phyloP scores from a whole-genome alignment of 495 filamentous ascomycete genomes.

The Aeminium ludgeri region DNA sequence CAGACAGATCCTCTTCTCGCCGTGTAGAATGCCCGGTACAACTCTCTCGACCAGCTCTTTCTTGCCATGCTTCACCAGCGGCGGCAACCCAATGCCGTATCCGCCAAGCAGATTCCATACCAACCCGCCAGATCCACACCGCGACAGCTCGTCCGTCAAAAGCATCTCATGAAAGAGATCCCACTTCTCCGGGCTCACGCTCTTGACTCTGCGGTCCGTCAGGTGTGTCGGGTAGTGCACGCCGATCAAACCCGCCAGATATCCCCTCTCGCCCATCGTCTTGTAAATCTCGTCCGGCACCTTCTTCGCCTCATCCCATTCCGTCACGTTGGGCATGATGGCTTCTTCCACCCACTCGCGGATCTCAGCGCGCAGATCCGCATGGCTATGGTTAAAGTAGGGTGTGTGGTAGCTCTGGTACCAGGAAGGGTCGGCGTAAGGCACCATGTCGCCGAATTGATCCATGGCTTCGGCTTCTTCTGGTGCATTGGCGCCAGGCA shows the following conservation, averaged over 20 bases:
- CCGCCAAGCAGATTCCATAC: constrained; percentile 98
- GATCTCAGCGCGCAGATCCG: constrained; percentile 71
- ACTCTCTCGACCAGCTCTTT: constrained; percentile 72
- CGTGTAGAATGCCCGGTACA: constrained; percentile 66
- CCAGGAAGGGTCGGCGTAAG: constrained; percentile 85
- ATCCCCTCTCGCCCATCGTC: constrained; percentile 83
- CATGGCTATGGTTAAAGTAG: constrained; percentile 88
- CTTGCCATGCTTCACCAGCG: constrained; percentile 82
- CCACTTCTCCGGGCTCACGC: constrained; percentile 77
- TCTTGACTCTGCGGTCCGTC: constrained; percentile 50
- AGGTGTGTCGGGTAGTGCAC: constrained; percentile 60
- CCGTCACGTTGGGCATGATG: constrained; percentile 79
- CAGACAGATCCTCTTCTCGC: constrained; percentile 89
- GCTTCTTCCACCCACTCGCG: constrained; percentile 81
- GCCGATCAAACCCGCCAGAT: constrained; percentile 78
- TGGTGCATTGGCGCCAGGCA: constrained; percentile 28
- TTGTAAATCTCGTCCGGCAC: constrained; percentile 83
- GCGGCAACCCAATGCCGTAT: constrained; percentile 84
- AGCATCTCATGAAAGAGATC: constrained; percentile 96
- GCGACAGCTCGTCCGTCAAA: constrained; percentile 82
- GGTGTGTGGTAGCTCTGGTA: constrained; percentile 94
- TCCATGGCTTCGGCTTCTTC: constrained; percentile 55
- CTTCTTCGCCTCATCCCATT: constrained; percentile 91
- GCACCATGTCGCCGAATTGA: constrained; percentile 69
- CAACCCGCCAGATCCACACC: constrained; percentile 74